Base-by-base conservation (phyloP, 768 basidiomycete species). In the Tricholoma sp. region DNA sequence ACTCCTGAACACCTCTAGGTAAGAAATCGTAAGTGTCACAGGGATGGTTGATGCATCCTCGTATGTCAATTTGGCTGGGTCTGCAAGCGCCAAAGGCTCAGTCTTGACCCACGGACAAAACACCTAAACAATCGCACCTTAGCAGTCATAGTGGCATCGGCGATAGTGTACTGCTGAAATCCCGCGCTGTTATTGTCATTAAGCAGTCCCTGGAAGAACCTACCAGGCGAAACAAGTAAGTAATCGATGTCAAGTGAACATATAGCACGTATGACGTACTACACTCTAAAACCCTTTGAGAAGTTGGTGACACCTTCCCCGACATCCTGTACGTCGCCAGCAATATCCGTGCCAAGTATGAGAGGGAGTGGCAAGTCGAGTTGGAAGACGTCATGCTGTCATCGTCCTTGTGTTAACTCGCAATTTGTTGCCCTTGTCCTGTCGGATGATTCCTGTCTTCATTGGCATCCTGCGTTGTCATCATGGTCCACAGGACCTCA, bases 221-320 rank as follows among this genome's bases (percentile, higher is more conserved):
- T 61, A 24, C 3, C 18, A 43, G 31, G 21, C n/a, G 24, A 27
- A 2, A 27, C 2, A 27, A 27, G 24, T 19, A 34, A 16, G 31
- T 18, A 1, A 52, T 27, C 21, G 9, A 14, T 24, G 50, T 52
- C 9, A 45, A 21, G 5, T 16, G 37, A 11, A 52, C 10, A 37
- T 22, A 24, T 57, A 57, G 27, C 52, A 29, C 22, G n/a, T 11
- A 16, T 6, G 2, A 64, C 77, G 62, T 68, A 82, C n/a, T n/a
- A n/a, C 80, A 85, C 80, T 65, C 74, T 71, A 64, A 84, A 81
- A 2, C 82, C 83, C 27, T 72, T 72, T 57, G 77, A 71, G 63
- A 83, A 78, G 31, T 70, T 69, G 12, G 68, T 72, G 7, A 85
- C 83, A 1, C 76, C 79, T 55, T 78, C 76, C 2, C 83, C 84